A percentile compares a stretch with the other conserved stretches of the same genome.
Conservation (phyloP, 2,329 filamentous ascomycete genomes). For the Zasmidium citrigriseum region DNA sequence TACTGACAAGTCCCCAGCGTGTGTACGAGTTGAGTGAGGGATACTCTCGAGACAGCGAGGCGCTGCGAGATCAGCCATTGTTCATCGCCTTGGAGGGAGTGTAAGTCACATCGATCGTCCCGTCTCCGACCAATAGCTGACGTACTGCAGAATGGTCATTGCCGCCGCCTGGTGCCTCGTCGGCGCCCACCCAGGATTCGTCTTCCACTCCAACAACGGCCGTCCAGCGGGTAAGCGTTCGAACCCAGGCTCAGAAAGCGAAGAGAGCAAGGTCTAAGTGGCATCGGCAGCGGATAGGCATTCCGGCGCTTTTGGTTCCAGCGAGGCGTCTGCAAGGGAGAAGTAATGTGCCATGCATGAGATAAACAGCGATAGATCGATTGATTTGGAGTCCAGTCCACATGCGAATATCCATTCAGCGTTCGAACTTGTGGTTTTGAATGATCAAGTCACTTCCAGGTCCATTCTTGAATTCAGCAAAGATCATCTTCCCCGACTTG, state of each 20-base stretch:
- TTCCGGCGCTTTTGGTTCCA: too few relatives aligned
- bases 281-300: too few relatives aligned
- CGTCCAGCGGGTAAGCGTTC: neutral
- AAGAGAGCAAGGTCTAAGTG: neutral
- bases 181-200: neutral
- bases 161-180: neutral
- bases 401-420: neutral
- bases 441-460: neutral
- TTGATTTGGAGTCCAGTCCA: too few relatives aligned
- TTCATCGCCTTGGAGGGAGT: constrained; percentile 2
- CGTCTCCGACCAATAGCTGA: neutral
- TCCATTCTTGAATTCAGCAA: neutral
- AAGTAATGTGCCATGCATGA: too few relatives aligned
- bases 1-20: neutral
- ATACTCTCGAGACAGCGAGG: constrained; percentile 1
- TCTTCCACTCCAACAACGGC: neutral
- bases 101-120: neutral
- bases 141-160: neutral
- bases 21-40: constrained; percentile 4
- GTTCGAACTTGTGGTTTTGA: neutral
- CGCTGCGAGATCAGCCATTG: neutral
- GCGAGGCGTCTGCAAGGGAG: too few relatives aligned
- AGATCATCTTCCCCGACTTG: neutral
- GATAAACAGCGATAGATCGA: neutral
- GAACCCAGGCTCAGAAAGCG: neutral